These are phyloP conservation scores for Sphenostylis stenocarpa DNA, from an alignment of 306 rosid genomes.

Conservation along the genomic window DNA sequence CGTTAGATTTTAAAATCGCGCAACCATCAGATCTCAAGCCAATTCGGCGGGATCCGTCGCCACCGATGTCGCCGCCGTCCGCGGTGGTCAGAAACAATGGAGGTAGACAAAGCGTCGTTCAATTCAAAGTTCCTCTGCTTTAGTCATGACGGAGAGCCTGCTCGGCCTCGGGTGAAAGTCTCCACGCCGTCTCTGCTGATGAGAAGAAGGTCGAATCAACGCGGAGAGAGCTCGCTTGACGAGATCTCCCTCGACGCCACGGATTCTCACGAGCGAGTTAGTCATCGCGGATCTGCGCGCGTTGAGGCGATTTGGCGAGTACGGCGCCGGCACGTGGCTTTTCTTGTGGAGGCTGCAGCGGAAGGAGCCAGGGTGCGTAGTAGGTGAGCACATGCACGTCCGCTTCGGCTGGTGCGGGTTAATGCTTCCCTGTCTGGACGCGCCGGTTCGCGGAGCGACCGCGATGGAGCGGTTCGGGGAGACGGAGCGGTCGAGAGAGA, in stretches of 20 bases:
- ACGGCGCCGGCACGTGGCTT: slow-evolving; percentile 47
- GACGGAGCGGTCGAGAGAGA: slow-evolving; percentile 67
- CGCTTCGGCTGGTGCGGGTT: slow-evolving; percentile 53
- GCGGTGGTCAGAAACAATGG: slow-evolving; percentile 6
- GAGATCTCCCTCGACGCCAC: slow-evolving; percentile 94
- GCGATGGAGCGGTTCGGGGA: slow-evolving; percentile 83
- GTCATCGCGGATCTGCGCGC: slow-evolving; percentile 99
- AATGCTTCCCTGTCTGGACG: slow-evolving; percentile 32
- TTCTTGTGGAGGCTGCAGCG: slow-evolving; percentile 92
- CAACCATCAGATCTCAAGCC: slow-evolving; percentile 34
- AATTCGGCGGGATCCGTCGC: slow-evolving; percentile 14
- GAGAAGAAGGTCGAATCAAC: slow-evolving; percentile 91
- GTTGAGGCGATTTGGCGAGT: slow-evolving; percentile 73
- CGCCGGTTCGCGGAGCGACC: slow-evolving; percentile 46
- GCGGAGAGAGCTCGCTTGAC: slow-evolving; percentile 82
- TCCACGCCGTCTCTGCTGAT: slow-evolving; percentile 70
- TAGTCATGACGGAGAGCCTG: slow-evolving; percentile 79
- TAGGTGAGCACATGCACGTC: slow-evolving; percentile 93
- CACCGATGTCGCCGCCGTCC: neutral
- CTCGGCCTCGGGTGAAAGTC: slow-evolving; percentile 76
- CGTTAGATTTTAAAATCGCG: slow-evolving; percentile 24
- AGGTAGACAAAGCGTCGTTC: neutral
- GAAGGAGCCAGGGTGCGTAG: slow-evolving; percentile 93
- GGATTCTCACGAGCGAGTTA: slow-evolving; percentile 85
- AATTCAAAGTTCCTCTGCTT: slow-evolving; percentile 40